phyloP scores from a whole-genome alignment of 306 rosid species.

The Fagus crenata region DNA sequence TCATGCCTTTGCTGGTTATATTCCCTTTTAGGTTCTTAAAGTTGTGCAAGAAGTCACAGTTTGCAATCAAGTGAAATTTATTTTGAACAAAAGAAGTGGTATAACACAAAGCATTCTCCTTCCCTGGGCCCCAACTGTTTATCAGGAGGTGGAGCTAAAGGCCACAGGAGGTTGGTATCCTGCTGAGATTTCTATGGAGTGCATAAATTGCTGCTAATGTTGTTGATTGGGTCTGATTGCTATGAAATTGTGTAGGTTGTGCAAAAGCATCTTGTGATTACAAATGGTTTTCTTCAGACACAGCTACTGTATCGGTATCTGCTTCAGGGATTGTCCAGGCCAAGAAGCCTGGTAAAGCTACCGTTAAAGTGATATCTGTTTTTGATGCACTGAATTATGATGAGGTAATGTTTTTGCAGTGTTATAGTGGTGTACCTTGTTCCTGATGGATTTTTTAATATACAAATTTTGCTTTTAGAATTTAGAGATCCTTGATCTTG shows the following conservation, averaged over 20 bases:
- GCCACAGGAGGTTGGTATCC: constrained; percentile 73
- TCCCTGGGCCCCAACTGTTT: constrained; percentile 84
- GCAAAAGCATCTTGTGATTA: constrained; percentile 69
- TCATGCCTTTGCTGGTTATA: not conserved
- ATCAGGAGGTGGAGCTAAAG: constrained; percentile 77
- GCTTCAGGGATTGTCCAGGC: constrained; percentile 88
- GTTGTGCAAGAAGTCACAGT: constrained; percentile 67
- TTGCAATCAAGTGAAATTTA: constrained; percentile 72
- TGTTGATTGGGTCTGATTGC: constrained; percentile 25
- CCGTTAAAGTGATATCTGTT: constrained; percentile 65
- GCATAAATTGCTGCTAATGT: constrained; percentile 22
- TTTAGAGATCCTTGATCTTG: not conserved
- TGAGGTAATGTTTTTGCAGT: constrained; percentile 58
- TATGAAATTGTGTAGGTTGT: constrained; percentile 58
- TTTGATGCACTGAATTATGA: constrained; percentile 73
- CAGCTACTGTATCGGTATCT: constrained; percentile 61
- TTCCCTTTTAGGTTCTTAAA: constrained; percentile 48
- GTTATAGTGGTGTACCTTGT: not conserved
- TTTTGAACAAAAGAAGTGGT: constrained; percentile 45
- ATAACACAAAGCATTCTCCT: constrained; percentile 48
- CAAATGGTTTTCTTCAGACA: constrained; percentile 85
- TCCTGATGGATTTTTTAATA: not conserved
- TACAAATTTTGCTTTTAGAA: not conserved
- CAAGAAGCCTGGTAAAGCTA: constrained; percentile 85
- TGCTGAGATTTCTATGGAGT: constrained; percentile 31